Conservation (phyloP, 768 basidiomycete species). For the Cantharellus anzutake region DNA sequence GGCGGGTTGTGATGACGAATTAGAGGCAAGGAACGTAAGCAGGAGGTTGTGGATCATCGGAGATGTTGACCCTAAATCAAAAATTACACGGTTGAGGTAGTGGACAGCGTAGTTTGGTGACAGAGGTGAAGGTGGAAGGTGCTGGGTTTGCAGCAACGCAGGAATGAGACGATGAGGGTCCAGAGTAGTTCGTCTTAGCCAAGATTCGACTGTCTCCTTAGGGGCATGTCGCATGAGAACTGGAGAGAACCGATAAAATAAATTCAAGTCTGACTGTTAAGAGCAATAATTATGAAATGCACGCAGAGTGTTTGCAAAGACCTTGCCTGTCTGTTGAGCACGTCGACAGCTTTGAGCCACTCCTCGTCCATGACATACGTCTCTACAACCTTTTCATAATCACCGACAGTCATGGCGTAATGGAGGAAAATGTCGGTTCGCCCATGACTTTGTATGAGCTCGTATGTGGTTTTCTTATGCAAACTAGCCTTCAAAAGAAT, state of each 20-base stretch:
- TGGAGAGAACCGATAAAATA: conserved; percentile 86
- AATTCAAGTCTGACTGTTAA: conserved; percentile 36
- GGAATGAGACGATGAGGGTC: conserved; percentile 78
- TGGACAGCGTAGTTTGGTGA: conserved; percentile 74
- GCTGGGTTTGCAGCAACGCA: conserved; percentile 66
- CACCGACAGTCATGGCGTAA: conserved; percentile 67
- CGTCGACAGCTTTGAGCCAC: conserved; percentile 78
- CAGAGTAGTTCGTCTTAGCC: conserved; percentile 65
- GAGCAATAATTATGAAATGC: background rate
- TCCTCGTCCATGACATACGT: conserved; percentile 87
- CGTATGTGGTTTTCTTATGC: conserved; percentile 71
- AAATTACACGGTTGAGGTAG: conserved; percentile 71
- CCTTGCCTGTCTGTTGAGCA: conserved; percentile 72
- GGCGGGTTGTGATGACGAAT: conserved; percentile 20
- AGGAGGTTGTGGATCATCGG: conserved; percentile 87
- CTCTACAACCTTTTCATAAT: conserved; percentile 68
- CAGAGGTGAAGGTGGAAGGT: conserved; percentile 47
- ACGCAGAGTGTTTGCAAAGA: conserved; percentile 1
- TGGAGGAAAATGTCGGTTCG: conserved; percentile 82
- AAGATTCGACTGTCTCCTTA: conserved; percentile 80
- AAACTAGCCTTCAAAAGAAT: conserved; percentile 45
- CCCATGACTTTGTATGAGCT: conserved; percentile 85
- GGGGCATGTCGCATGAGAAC: conserved; percentile 74
- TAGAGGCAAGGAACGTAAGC: conserved; percentile 60
- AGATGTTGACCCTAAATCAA: conserved; percentile 61